Base-by-base conservation (phyloP, 75 land plant species). In the Picea glauca region DNA sequence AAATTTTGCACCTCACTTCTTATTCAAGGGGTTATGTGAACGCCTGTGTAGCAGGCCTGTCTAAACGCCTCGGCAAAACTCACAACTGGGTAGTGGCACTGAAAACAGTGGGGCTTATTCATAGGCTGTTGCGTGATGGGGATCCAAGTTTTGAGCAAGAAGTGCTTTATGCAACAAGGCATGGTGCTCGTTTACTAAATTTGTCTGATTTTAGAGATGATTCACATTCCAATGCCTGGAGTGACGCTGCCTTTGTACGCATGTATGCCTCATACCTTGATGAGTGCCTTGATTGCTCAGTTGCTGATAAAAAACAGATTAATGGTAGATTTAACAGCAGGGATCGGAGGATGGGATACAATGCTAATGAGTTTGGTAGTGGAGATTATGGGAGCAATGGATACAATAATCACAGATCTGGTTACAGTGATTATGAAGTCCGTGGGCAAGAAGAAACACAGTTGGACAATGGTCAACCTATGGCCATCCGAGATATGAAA, bases 11-110 rank as follows among this genome's bases (percentile, higher is more conserved):
- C 60, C 84, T 85, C 18, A 85, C 88, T 56, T 77, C 83, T n/a
- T 85, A 80, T 81, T 86, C 88, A n/a, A 81, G 88, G n/a, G 88
- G 87, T 7, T 87, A 87, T 38, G 84, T 85, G 62, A 87, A 81
- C 40, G 88, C 88, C 5, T 95, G 97, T 60, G 88, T 95, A 31
- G 65, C 85, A 59, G 77, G 87, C 30, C 72, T 95, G 18, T 84
- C 98, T 11, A 84, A 81, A 76, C 82, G 96, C 50, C 79, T 95
- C 21, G 78, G 85, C 74, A 95, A 95, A 86, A 95, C 98, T 1
- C 86, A 86, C 23, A 92, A 95, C 63, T 95, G 98, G 98, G 78
- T 91, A 46, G 98, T 95, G 62, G 98, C 98, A 6, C 75, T 95
- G 58, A 95, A 95, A 84, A 66, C 89, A 23, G 87, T 95, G 30